Conservation (phyloP, 2,329 filamentous ascomycete species). For the Trichoderma lentiforme region DNA sequence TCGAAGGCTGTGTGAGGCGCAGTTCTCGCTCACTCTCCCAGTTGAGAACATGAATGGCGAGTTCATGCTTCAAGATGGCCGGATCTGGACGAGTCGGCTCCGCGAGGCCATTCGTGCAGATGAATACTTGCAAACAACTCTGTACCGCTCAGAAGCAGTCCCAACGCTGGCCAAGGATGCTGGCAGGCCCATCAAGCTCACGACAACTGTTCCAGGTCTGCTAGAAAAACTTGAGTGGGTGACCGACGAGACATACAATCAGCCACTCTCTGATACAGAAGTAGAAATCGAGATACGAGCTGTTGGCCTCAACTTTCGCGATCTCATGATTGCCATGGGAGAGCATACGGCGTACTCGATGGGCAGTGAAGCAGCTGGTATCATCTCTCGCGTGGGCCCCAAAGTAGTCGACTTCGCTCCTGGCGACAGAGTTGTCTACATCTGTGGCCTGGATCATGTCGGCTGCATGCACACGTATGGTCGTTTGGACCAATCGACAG, state of each 20-base stretch:
- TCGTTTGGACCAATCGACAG: not conserved
- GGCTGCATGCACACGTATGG: conserved; percentile 4
- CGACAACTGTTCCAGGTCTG: conserved; percentile 1
- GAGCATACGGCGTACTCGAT: conserved; percentile 11
- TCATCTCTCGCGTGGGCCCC: conserved; percentile 24
- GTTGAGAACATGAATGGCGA: conserved; percentile 17
- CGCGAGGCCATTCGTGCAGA: conserved; percentile 15
- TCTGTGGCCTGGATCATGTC: conserved; percentile 20
- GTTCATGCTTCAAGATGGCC: conserved; percentile 16
- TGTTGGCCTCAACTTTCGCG: conserved; percentile 25
- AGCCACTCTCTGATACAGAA: conserved; percentile 1
- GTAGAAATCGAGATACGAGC: conserved; percentile 25
- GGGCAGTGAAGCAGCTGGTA: conserved; percentile 25
- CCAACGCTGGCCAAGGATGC: conserved; percentile 14
- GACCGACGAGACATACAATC: not conserved
- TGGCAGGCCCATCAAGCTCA: conserved; percentile 18
- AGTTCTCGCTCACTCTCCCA: conserved; percentile 16
- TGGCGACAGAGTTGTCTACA: conserved; percentile 27
- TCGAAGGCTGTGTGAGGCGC: conserved; percentile 13
- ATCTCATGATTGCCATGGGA: conserved; percentile 26
- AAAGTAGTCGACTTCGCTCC: conserved; percentile 21
- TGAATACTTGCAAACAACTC: not conserved
- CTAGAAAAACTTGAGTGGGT: conserved; percentile 10
- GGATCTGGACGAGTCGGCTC: conserved; percentile 5
- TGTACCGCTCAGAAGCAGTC: conserved; percentile 4